Evolutionary conservation across 2,329 filamentous ascomycete genomes (phyloP), one percentile per base, ranked within the genome.

Genomic region (Aspergillus jensenii): DNA sequence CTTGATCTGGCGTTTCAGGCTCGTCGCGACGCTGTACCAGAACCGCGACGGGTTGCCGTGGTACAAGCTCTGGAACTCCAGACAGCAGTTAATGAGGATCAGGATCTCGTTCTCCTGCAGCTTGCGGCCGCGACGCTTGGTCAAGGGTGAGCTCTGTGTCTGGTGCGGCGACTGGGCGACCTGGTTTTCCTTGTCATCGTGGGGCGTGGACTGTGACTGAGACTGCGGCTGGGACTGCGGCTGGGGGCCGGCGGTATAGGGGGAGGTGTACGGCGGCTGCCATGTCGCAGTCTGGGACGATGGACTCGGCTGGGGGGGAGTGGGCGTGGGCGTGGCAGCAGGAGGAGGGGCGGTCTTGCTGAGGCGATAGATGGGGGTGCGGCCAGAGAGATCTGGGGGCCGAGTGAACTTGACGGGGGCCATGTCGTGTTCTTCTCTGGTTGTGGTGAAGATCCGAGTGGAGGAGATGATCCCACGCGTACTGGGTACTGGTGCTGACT

Each of bases 291-390:
- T 17, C 21, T 47, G 47, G 19, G 23, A 25, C 17, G 46, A 25
- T 17, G 47, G 47, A 25, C 23, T 40, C 33, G 49, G 49, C 12
- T 40, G 49, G 9, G 31, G 37, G 19, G 44, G 44, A 12, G 55
- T 12, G 33, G 41, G 41, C 8, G 8, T 33, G n/a, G 52, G 33
- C 9, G 21, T 21, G 21, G 21, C 3, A 21, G 54, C 4, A 35
- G 45, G 37, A 14, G 37, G 6, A 19, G 31, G 23, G 37, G 35
- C 21, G 14, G 43, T 55, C 19, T 59, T 59, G 40, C 19, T 47
- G 39, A 59, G 56, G 35, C 56, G 56, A 43, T 59, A 59, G 41
- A 59, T 59, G 4, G 56, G 56, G 2, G 56, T 59, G 40, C 56
- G 56, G 19, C 56, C 56, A n/a, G 56, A 59, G 39, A 59, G 52